Base-by-base conservation (phyloP, 1,284 basidiomycete genomes). In the Fomitopsis pinicola region DNA sequence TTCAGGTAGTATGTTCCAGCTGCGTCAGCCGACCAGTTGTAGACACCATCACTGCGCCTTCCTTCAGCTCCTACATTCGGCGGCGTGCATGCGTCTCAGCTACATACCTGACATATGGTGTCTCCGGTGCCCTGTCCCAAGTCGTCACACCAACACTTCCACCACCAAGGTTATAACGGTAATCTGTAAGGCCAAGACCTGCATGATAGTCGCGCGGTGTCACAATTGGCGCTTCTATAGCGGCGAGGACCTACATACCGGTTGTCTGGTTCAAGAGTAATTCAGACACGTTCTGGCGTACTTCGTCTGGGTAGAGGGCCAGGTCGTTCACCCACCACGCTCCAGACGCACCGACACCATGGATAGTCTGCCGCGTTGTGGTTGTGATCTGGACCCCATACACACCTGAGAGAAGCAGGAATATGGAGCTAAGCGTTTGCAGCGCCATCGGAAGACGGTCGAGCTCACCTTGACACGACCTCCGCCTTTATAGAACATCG, bases 261-360 rank as follows among this genome's bases (percentile, higher is more conserved):
- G 35, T 22, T 19, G 33, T 54, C n/a, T 54, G 52, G 15, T 54
- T 54, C 35, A 80, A 80, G 26, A 80, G 71, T 14, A 80, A 68
- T 8, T 71, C 62, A 1, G 78, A 76, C 33, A 80, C 70, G 53
- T 78, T 76, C 57, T 77, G 74, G 36, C 75, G 72, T 33, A 71
- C 71, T 12, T 71, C 66, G 46, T 76, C 74, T 2, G 79, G 78
- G 64, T 78, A 80, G 40, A 74, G 63, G 66, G 71, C 77, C 9
- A 80, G 66, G 62, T 80, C 78, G 57, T 75, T 73, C 9, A 77
- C 77, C 79, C 79, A 80, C 79, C 79, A 80, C 7, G 78, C 78
- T 7, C 78, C 79, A 15, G 76, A 78, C 5, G 77, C 79, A 17
- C 71, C 71, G 28, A 75, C 66, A 12, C 73, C 72, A 33, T 64